phyloP scores from a whole-genome alignment of 2,329 filamentous ascomycete species.

The Lachnellula hyalina region DNA sequence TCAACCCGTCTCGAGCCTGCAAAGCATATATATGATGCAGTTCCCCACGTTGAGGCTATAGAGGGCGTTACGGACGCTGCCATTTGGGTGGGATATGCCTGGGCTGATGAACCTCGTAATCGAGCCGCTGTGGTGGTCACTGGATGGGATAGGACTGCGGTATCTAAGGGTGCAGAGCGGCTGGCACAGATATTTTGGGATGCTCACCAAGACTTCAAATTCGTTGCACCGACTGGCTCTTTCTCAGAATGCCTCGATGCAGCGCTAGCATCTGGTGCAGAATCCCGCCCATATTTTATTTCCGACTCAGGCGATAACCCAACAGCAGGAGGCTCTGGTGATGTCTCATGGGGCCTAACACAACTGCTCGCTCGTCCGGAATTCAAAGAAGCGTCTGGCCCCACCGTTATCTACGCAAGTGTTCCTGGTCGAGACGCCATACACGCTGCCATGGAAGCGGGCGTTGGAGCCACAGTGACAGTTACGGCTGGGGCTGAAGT shows the following conservation, averaged over 20 bases:
- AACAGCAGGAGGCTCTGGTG: constrained; percentile 48
- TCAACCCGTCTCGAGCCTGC: constrained; percentile 49
- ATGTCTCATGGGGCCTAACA: constrained; percentile 47
- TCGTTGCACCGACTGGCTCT: constrained; percentile 46
- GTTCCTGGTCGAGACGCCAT: constrained; percentile 44
- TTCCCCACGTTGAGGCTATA: constrained; percentile 38
- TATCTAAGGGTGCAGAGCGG: constrained; percentile 38
- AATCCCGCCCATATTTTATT: constrained; percentile 43
- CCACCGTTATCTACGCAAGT: constrained; percentile 47
- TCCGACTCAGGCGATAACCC: constrained; percentile 53
- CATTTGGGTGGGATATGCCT: constrained; percentile 52
- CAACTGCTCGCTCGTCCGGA: constrained; percentile 41
- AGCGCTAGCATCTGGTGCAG: constrained; percentile 35
- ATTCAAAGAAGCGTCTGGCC: constrained; percentile 35
- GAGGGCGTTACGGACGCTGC: constrained; percentile 45
- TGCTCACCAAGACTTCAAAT: constrained; percentile 41
- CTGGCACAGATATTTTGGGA: constrained; percentile 46
- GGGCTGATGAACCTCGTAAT: constrained; percentile 50
- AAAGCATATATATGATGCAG: constrained; percentile 43
- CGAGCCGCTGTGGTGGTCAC: constrained; percentile 46
- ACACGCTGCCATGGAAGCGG: constrained; percentile 37
- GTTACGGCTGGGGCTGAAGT: constrained; percentile 47
- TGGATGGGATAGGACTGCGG: constrained; percentile 41
- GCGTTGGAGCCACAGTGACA: constrained; percentile 42
- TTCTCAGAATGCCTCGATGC: constrained; percentile 42